Base-by-base conservation (phyloP, 2,329 filamentous ascomycete species). In the Pseudogymnoascus sp. region DNA sequence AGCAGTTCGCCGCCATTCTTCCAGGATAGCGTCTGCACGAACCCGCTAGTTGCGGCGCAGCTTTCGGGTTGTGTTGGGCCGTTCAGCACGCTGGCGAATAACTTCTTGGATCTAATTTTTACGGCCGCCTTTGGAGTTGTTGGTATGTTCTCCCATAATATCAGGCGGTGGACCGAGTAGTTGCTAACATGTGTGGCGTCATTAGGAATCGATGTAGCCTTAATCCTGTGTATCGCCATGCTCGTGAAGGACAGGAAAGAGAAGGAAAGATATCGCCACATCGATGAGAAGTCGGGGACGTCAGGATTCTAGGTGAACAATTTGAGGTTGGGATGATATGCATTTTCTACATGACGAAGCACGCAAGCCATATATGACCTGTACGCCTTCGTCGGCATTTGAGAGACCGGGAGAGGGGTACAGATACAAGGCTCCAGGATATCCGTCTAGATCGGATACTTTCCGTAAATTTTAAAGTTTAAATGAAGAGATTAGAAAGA, bases 181-280 rank as follows among this genome's bases (percentile, higher is more conserved):
- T 31, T 61, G 24, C 33, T 59, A 38, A 63, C 24, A 29, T 44
- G 44, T 59, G 21, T 56, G 50, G n/a, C 14, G 37, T n/a, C 16
- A 63, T 14, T 65, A 82, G 82, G 81, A 63, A 74, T 91, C 67
- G 86, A 92, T 71, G 82, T 82, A 44, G 71, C 90, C 61, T 79
- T 93, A 59, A 77, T 93, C 68, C 78, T 93, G 63, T 83, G 85
- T 68, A 86, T 88, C 11, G 86, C 88, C 31, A 91, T 91, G 76
- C 80, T 95, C 50, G 80, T 91, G 70, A 93, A 92, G 80, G 87
- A 91, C 70, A 86, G 90, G 72, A 89, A 88, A 76, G 90, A 95
- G 78, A 84, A 85, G 71, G 86, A 89, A 75, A 82, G 90, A 65
- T 95, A 91, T 77, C 84, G 86, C 64, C 82, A 89, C 72, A 93